These are phyloP conservation scores for Panicum virgatum DNA, from an alignment of 202 grass and related monocot species.

Conservation along the genomic window DNA sequence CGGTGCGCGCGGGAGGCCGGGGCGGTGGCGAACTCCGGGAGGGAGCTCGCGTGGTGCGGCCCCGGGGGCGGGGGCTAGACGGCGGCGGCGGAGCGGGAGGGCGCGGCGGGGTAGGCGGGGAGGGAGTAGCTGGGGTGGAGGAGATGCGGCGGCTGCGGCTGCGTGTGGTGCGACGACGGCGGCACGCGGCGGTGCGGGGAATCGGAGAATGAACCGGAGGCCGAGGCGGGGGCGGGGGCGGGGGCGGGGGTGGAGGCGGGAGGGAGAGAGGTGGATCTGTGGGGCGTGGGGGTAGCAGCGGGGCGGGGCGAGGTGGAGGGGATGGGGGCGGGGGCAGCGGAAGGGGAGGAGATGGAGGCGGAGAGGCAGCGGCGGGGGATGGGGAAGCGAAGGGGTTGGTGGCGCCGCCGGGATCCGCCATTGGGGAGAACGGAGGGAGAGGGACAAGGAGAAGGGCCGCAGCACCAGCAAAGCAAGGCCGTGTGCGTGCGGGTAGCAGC, in stretches of 20 bases:
- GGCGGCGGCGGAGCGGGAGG: neutral
- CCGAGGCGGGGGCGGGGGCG: no score
- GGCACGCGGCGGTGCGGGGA: constrained; percentile 1
- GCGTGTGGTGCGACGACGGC: neutral
- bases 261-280: constrained; percentile 32
- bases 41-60: constrained; percentile 39
- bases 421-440: neutral
- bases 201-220: constrained; percentile 21
- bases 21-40: no score
- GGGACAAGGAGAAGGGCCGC: neutral
- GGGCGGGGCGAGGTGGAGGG: constrained; percentile 31
- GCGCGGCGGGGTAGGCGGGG: constrained; percentile 30
- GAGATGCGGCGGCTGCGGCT: constrained; percentile 18
- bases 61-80: constrained; percentile 54
- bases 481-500: neutral
- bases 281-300: neutral
- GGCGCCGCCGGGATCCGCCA: constrained; percentile 48
- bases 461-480: neutral
- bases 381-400: constrained; percentile 23
- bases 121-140: constrained; percentile 48
- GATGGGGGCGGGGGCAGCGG: constrained; percentile 28
- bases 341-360: constrained; percentile 50
- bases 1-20: no score
- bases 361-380: constrained; percentile 32
- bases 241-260: no score